These are phyloP conservation scores for Globisporangium okanoganense DNA, from an alignment of 352 stramenopile species.

Conservation along the genomic window DNA sequence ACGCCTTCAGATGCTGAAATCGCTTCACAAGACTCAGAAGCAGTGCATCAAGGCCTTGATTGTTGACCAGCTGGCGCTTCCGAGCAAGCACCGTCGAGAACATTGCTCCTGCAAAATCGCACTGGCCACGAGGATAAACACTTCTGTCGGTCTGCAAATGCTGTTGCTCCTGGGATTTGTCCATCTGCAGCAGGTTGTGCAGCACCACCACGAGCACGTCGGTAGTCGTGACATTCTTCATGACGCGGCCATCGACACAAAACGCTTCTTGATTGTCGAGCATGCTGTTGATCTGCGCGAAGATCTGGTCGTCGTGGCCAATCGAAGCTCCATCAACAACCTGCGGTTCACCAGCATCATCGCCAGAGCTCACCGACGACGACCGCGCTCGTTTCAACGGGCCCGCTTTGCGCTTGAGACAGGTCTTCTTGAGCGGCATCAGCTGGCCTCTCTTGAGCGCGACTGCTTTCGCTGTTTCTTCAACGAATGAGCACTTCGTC, in stretches of 20 bases:
- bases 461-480: background rate
- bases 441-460: background rate
- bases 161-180: conserved; percentile 3
- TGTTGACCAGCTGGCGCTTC: conserved; percentile 39
- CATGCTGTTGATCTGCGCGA: conserved; percentile 6
- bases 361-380: background rate
- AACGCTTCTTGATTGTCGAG: conserved; percentile 31
- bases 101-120: conserved; percentile 13
- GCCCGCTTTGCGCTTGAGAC: conserved; percentile 48
- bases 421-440: conserved; percentile 29
- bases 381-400: background rate
- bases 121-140: background rate
- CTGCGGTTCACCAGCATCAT: conserved; percentile 7
- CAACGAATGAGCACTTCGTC: too few species aligned
- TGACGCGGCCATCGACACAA: conserved; percentile 25
- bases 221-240: conserved; percentile 16
- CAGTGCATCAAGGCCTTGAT: conserved; percentile 33
- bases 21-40: conserved; percentile 12
- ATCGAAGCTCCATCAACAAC: background rate
- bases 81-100: conserved; percentile 27
- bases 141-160: background rate
- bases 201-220: conserved; percentile 35
- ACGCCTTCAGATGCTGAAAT: conserved; percentile 9
- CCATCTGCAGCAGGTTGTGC: conserved; percentile 44
- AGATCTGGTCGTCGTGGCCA: background rate